Conservation (phyloP, 1,284 basidiomycete genomes). For the Cryptococcus neoformans region DNA sequence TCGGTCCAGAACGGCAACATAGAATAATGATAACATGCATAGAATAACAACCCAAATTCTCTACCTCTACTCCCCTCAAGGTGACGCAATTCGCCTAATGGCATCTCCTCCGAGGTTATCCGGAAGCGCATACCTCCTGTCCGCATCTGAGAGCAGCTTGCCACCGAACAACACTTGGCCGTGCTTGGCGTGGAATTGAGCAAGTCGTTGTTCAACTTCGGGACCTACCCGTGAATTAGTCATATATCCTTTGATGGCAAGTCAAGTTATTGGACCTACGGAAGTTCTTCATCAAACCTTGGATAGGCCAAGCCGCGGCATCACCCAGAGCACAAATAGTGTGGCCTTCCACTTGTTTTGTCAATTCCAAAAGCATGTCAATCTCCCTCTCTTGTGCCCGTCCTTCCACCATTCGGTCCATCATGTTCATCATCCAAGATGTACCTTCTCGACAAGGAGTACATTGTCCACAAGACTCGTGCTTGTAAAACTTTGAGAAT, state of each 20-base stretch:
- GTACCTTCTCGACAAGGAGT: constrained; percentile 96
- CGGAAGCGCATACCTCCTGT: constrained; percentile 70
- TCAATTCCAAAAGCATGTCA: constrained; percentile 92
- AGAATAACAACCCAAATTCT: too few species aligned
- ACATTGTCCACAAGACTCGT: constrained; percentile 98
- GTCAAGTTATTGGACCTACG: constrained; percentile 49
- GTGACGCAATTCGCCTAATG: constrained; percentile 20
- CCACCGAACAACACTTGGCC: constrained; percentile 91
- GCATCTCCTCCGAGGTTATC: constrained; percentile 67
- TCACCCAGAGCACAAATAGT: constrained; percentile 97
- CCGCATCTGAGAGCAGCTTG: constrained; percentile 64
- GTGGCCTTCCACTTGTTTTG: constrained; percentile 94
- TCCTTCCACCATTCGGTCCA: constrained; percentile 79
- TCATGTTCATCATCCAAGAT: constrained; percentile 99
- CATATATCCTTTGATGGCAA: background rate
- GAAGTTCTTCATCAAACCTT: constrained; percentile 95
- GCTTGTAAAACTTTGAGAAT: constrained; percentile 94
- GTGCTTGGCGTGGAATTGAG: constrained; percentile 69
- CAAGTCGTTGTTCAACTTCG: constrained; percentile 84
- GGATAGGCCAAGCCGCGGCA: constrained; percentile 98
- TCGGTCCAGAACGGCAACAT: too few species aligned
- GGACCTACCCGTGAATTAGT: constrained; percentile 52
- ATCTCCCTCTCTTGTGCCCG: constrained; percentile 90
- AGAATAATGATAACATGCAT: too few species aligned
- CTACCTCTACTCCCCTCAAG: background rate